A percentile compares a stretch with the other conserved stretches of the same genome.
Evolutionary conservation across 2,329 filamentous ascomycete genomes (phyloP).

Genomic region (Dendrostoma leiphaemia): DNA sequence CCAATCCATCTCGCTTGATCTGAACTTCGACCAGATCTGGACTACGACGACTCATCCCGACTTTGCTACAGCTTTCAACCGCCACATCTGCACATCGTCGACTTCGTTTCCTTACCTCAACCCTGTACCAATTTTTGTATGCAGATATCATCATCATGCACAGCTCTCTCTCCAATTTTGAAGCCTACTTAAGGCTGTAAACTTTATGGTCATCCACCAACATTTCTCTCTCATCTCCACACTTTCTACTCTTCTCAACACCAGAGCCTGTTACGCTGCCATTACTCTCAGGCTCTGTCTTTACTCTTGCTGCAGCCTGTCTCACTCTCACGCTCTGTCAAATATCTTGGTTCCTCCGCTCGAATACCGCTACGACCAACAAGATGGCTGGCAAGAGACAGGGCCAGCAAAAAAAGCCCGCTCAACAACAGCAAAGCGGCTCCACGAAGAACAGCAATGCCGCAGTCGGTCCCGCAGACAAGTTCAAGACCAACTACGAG

Average conservation of each 20-base stretch:
- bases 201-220: slow-evolving; percentile 28
- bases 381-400: slow-evolving; percentile 53
- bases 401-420: slow-evolving; percentile 47
- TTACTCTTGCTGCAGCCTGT: slow-evolving; percentile 32
- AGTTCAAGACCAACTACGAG: slow-evolving; percentile 63
- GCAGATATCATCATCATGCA: slow-evolving; percentile 36
- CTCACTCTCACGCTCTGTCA: slow-evolving; percentile 50
- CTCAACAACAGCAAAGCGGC: slow-evolving; percentile 32
- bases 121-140: neutral
- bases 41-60: no score
- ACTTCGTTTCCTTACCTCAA: neutral
- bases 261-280: no score
- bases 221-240: neutral
- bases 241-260: no score
- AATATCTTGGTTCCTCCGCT: slow-evolving; percentile 28
- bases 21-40: neutral
- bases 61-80: no score
- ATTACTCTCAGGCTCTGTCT: neutral
- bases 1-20: neutral
- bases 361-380: slow-evolving; percentile 24
- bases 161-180: slow-evolving; percentile 45
- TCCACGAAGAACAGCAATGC: slow-evolving; percentile 36
- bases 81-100: neutral
- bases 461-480: slow-evolving; percentile 35
- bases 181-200: slow-evolving; percentile 47